Conservation (phyloP, 2,329 filamentous ascomycete genomes). For the Cladosporium halotolerans region DNA sequence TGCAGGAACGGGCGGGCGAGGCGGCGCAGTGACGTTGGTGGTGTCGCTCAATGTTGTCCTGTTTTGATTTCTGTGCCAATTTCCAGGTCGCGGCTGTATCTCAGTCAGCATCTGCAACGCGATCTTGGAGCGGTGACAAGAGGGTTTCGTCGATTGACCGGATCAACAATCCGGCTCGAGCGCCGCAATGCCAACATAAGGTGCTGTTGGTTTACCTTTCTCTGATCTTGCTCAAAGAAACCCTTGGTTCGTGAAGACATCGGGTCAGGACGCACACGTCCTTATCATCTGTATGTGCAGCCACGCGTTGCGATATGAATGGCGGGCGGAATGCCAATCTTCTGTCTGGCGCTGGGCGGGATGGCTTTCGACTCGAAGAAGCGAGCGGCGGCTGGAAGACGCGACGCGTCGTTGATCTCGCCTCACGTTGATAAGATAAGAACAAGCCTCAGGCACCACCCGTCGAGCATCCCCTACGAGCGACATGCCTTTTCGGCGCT, state of each 20-base stretch:
- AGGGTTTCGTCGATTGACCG: too few species aligned
- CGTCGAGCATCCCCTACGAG: too few species aligned
- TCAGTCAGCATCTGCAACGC: not conserved
- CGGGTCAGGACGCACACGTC: not conserved
- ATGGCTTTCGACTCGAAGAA: not conserved
- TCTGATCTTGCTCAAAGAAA: constrained; percentile 46
- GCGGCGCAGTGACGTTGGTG: constrained; percentile 21
- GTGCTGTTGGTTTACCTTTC: constrained; percentile 28
- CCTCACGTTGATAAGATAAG: not conserved
- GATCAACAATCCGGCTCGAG: too few species aligned
- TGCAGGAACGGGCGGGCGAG: constrained; percentile 41
- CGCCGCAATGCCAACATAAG: too few species aligned
- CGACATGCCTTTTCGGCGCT: too few species aligned
- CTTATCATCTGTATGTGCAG: not conserved
- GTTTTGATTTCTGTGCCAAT: constrained; percentile 21
- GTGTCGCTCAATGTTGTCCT: constrained; percentile 18
- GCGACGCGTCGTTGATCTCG: not conserved
- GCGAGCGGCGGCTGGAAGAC: not conserved
- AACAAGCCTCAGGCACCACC: too few species aligned
- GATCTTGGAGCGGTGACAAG: too few species aligned
- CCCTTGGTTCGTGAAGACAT: constrained; percentile 46
- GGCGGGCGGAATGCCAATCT: not conserved
- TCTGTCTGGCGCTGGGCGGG: not conserved
- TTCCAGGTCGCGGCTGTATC: constrained; percentile 18
- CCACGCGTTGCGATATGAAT: not conserved